phyloP scores from a whole-genome alignment of 768 basidiomycete species.

The Psilocybe tampanensis region DNA sequence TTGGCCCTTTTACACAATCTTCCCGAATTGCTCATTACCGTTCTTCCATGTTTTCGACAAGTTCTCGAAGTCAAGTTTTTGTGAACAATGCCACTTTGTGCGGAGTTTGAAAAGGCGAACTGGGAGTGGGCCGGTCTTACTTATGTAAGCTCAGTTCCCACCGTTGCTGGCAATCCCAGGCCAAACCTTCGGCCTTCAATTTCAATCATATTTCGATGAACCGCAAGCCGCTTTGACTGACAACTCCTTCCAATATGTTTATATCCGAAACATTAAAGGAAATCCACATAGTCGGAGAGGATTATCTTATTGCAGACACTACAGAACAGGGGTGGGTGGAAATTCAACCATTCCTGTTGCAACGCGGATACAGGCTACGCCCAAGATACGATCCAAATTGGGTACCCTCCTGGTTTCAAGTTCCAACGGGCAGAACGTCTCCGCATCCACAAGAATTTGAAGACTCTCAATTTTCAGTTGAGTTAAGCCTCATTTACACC shows the following conservation, averaged over 20 bases:
- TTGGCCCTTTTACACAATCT: no score
- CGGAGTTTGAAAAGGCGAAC: no score
- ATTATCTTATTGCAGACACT: neutral
- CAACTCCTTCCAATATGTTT: neutral
- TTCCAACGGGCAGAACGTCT: neutral
- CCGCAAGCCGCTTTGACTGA: no score
- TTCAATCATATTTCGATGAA: no score
- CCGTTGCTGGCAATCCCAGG: no score
- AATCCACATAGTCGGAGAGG: neutral
- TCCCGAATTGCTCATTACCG: no score
- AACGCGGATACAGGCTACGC: conserved; percentile 5
- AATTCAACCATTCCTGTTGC: conserved; percentile 2
- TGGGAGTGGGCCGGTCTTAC: no score
- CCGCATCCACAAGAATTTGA: neutral
- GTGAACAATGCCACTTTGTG: no score
- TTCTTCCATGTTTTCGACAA: no score
- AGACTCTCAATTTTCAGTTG: neutral
- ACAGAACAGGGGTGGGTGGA: conserved; percentile 3
- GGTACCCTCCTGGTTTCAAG: conserved; percentile 5
- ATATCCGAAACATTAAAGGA: neutral
- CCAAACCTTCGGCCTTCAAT: no score
- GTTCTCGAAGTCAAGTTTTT: no score
- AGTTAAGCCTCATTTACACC: neutral
- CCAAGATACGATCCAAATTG: conserved; percentile 12
- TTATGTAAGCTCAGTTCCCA: no score